phyloP scores from a whole-genome alignment of 108 stramenopile species.

The Pseudonitzschia multiseries region DNA sequence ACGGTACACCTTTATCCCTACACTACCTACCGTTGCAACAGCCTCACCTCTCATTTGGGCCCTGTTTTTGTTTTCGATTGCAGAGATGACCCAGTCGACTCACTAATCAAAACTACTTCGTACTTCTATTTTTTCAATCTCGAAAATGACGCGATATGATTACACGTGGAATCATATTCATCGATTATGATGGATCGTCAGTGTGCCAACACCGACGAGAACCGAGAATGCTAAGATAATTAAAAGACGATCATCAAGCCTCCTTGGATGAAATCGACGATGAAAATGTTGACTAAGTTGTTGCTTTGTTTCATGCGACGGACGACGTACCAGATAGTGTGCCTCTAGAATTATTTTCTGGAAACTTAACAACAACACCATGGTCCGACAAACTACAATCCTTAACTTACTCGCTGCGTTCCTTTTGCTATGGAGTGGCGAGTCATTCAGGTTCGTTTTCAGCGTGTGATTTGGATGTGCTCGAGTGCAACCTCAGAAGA shows the following conservation, averaged over 20 bases:
- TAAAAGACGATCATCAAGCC: neutral
- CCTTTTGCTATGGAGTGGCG: neutral
- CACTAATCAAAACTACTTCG: too few relatives aligned
- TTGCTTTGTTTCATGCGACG: neutral
- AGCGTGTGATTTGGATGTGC: neutral
- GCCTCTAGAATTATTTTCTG: too few relatives aligned
- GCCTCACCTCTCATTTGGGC: too few relatives aligned
- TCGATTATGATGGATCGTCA: constrained; percentile 1
- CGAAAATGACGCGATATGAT: too few relatives aligned
- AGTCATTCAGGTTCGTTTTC: constrained; percentile 6
- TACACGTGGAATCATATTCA: constrained; percentile 1
- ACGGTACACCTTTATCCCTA: too few relatives aligned
- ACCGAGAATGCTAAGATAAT: neutral
- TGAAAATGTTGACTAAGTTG: neutral
- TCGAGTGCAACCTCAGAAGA: neutral
- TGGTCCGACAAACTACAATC: neutral
- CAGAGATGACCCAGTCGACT: too few relatives aligned
- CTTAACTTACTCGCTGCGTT: neutral
- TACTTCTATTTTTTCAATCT: too few relatives aligned
- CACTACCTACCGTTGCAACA: too few relatives aligned
- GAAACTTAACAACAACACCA: neutral
- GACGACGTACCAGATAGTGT: too few relatives aligned
- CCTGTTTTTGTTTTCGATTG: too few relatives aligned
- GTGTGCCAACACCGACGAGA: neutral
- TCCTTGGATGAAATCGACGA: neutral